Percentiles rank a stretch among this genome's conserved stretches.
phyloP scores from a whole-genome alignment of 768 basidiomycete species.

The Tulasnella sp. region DNA sequence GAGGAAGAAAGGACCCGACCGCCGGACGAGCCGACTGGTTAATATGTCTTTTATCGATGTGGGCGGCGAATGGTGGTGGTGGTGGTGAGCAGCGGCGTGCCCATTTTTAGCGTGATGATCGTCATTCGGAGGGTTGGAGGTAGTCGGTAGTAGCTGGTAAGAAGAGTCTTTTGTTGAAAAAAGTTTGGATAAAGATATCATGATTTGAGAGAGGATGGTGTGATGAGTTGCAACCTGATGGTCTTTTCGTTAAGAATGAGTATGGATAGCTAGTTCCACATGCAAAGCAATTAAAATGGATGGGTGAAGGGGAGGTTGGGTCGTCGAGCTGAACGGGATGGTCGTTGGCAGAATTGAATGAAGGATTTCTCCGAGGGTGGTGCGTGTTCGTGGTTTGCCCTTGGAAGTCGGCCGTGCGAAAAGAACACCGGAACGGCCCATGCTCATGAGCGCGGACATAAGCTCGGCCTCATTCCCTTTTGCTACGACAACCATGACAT shows the following conservation, averaged over 20 bases:
- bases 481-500: constrained; percentile 14
- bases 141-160: neutral
- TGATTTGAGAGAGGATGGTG: neutral
- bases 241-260: neutral
- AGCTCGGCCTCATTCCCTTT: neutral
- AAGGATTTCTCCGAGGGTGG: neutral
- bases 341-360: neutral
- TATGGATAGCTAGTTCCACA: neutral
- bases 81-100: neutral
- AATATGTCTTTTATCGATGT: neutral
- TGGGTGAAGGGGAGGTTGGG: neutral
- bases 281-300: neutral
- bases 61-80: neutral
- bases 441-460: neutral
- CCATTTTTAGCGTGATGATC: neutral
- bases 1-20: neutral
- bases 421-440: neutral
- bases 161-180: neutral
- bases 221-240: neutral
- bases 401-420: neutral
- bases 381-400: neutral
- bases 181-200: neutral
- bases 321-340: neutral
- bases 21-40: neutral
- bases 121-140: neutral